Base-by-base conservation (phyloP, 352 stramenopile species). In the Pythium dissimile region DNA sequence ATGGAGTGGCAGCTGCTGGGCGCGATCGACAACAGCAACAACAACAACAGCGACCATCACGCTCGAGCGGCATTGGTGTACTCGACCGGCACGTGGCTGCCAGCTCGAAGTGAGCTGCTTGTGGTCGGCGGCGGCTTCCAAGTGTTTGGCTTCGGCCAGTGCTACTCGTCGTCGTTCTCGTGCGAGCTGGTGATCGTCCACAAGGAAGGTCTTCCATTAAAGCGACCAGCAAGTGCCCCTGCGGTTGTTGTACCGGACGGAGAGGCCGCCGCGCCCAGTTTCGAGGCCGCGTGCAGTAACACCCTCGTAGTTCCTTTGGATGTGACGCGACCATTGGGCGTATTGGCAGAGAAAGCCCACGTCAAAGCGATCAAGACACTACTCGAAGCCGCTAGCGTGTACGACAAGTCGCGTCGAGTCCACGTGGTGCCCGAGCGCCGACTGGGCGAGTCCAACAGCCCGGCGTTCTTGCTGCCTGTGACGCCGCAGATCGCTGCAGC, bases 281-380 rank as follows among this genome's bases (percentile, higher is more conserved):
- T n/a, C n/a, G n/a, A 21, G n/a, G 45, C 51, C 39, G 38, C 47
- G 23, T 47, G 23, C 1, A 37, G n/a, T 18, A 39, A 5, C 3
- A 28, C 38, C 12, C n/a, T 21, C 2, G 28, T 59, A 23, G 39
- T 23, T 20, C 23, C 43, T 18, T 31, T 18, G 6, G 43, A 38
- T 49, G 2, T 50, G 51, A 35, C n/a, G 12, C 50, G 37, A 11
- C 59, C 59, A 8, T 50, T 75, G 15, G 71, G 63, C 20, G 51
- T 75, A 8, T 47, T 75, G 3, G 77, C 76, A 23, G 64, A 78
- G 13, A 93, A 93, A 43, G 34, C 71, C 18, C 54, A 84, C 41
- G 85, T 95, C 39, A 95, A 95, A 48, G 72, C 72, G 20, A 47
- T 84, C n/a, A 95, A 95, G 53, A 92, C 77, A 7, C 55, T 89